Evolutionary conservation across 2,329 filamentous ascomycete genomes (phyloP), one percentile per base, ranked within the genome.

Genomic region (Diaporthe eres): DNA sequence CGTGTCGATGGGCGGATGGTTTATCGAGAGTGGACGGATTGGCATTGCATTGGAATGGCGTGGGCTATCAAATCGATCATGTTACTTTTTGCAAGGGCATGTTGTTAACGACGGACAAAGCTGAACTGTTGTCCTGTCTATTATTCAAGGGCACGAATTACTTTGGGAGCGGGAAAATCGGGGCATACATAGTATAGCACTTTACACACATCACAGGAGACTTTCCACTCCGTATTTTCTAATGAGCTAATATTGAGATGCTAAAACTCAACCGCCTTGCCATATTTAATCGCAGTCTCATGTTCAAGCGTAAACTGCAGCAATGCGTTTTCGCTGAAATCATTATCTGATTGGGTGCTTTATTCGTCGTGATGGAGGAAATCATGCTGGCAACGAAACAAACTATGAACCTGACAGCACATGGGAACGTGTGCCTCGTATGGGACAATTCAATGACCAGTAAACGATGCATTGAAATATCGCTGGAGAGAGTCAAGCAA

Each of bases 21-120:
- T 51, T 28, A 13, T 28, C n/a, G 65, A 53, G 34, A 39, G 6
- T 10, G 31, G 4, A 19, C 31, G 10, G 25, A 4, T 31, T 34
- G 22, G 63, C 44, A 53, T 51, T 68, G 65, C 65, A 68, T 68
- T 53, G 65, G 31, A 19, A 53, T 19, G 65, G 65, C 65, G 65
- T 68, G 65, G 47, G n/a, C 31, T 53, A 53, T 28, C 34, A 37
- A 12, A 53, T 19, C 31, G 28, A 39, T 53, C 7, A 39, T 28
- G 31, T n/a, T 28, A 42, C 34, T 19, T 68, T 25, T 68, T 37
- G 31, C 13, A 9, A 53, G 44, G 31, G 22, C 31, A 47, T 65
- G 8, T 51, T 51, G 65, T 17, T 19, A 34, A 68, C n/a, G 31
- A 37, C 5, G 47, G 65, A 34, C 34, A 19, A 17, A n/a, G n/a